Evolutionary conservation across 129 eudicot species (phyloP).

Genomic region (Helichrysum umbraculigerum): DNA sequence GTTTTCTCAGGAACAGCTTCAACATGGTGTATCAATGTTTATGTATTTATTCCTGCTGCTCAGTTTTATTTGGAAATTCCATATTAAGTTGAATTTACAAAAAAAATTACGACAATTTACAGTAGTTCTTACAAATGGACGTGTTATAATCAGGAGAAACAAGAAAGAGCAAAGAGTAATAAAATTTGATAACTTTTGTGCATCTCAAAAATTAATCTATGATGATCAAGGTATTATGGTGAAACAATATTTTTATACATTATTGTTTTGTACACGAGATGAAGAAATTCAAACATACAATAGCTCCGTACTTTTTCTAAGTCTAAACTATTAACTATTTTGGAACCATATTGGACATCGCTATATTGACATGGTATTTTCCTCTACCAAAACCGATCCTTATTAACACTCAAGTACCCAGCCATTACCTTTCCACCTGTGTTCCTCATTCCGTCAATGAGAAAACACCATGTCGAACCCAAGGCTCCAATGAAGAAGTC

Average conservation of each 20-base stretch:
- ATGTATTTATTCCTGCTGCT: slow-evolving; percentile 24
- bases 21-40: slow-evolving; percentile 37
- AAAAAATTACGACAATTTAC: no score
- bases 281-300: slow-evolving; percentile 12
- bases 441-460: slow-evolving; percentile 96
- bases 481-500: slow-evolving; percentile 93
- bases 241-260: slow-evolving; percentile 9
- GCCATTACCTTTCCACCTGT: slow-evolving; percentile 99
- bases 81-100: not conserved
- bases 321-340: slow-evolving; percentile 14
- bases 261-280: slow-evolving; percentile 20
- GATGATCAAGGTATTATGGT: not conserved
- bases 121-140: no score
- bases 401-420: slow-evolving; percentile 92
- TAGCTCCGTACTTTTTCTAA: slow-evolving; percentile 16
- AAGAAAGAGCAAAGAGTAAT: no score
- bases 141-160: no score
- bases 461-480: slow-evolving; percentile 97
- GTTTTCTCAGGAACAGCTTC: slow-evolving; percentile 30
- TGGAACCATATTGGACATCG: slow-evolving; percentile 2
- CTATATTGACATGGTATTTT: not conserved
- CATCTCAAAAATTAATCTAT: not conserved
- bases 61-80: not conserved
- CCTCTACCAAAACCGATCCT: slow-evolving; percentile 86
- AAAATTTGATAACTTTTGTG: not conserved